Conservation (phyloP, 371 early-diverging fungal genomes). For the Apophysomyces variabilis region DNA sequence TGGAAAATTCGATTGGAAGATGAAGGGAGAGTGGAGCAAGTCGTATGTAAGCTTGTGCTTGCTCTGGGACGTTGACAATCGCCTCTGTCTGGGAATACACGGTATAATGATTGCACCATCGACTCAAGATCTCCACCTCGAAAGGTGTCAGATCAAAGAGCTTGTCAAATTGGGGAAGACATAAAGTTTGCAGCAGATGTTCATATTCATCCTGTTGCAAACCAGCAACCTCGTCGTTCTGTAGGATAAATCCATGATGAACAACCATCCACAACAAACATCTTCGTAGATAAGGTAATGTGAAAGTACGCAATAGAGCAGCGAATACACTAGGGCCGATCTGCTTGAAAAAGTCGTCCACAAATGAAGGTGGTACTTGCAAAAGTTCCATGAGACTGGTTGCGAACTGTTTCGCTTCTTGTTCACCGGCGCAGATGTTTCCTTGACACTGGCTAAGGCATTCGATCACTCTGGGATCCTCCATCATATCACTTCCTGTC, state of each 20-base stretch:
- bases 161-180: slow-evolving; percentile 33
- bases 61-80: neutral
- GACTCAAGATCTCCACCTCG: slow-evolving; percentile 29
- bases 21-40: slow-evolving; percentile 41
- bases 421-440: slow-evolving; percentile 5
- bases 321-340: slow-evolving; percentile 2
- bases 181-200: slow-evolving; percentile 30
- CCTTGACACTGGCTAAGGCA: slow-evolving; percentile 1
- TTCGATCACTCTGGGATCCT: slow-evolving; percentile 12
- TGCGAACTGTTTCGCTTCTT: slow-evolving; percentile 7
- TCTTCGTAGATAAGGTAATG: slow-evolving; percentile 49
- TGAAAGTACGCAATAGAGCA: slow-evolving; percentile 38
- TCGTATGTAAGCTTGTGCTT: slow-evolving; percentile 12
- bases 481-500: slow-evolving; percentile 16
- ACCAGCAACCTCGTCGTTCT: slow-evolving; percentile 17
- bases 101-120: slow-evolving; percentile 46
- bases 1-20: slow-evolving; percentile 61
- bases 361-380: slow-evolving; percentile 10
- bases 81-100: slow-evolving; percentile 6
- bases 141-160: slow-evolving; percentile 28
- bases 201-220: slow-evolving; percentile 36
- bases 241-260: slow-evolving; percentile 47
- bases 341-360: slow-evolving; percentile 2
- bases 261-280: slow-evolving; percentile 45
- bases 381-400: slow-evolving; percentile 1